These are phyloP conservation scores for Fonsecaea multimorphosa DNA, from an alignment of 2,329 filamentous ascomycete genomes.

Conservation along the genomic window DNA sequence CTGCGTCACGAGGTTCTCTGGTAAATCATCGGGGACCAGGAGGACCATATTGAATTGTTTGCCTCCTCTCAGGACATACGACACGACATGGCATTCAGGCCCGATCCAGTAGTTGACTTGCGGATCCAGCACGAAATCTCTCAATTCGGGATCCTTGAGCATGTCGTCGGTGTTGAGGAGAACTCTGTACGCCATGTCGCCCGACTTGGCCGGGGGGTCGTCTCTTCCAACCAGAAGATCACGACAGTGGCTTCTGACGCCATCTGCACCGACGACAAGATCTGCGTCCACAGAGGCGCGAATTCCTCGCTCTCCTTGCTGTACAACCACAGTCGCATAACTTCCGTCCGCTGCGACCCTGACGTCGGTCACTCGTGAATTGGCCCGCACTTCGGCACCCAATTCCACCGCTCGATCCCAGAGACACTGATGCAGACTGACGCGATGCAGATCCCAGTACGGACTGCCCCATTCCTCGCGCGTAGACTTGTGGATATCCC, in stretches of 20 bases:
- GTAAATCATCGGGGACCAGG: constrained; percentile 55
- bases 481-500: constrained; percentile 43
- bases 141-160: constrained; percentile 56
- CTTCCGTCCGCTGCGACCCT: constrained; percentile 37
- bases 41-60: constrained; percentile 56
- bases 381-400: constrained; percentile 47
- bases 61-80: constrained; percentile 55
- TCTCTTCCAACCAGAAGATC: constrained; percentile 52
- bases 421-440: constrained; percentile 55
- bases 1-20: constrained; percentile 41
- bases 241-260: constrained; percentile 54
- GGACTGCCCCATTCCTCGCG: constrained; percentile 45
- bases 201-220: constrained; percentile 58
- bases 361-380: constrained; percentile 38
- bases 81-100: constrained; percentile 58
- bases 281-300: constrained; percentile 44
- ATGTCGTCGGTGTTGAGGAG: constrained; percentile 58
- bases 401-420: constrained; percentile 49
- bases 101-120: constrained; percentile 63
- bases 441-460: constrained; percentile 58
- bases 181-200: constrained; percentile 63
- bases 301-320: constrained; percentile 44
- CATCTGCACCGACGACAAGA: constrained; percentile 57
- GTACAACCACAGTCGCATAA: constrained; percentile 42
- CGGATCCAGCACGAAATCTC: constrained; percentile 54